Base-by-base conservation (phyloP, 495 filamentous ascomycete species). In the Daldinia caldariorum region DNA sequence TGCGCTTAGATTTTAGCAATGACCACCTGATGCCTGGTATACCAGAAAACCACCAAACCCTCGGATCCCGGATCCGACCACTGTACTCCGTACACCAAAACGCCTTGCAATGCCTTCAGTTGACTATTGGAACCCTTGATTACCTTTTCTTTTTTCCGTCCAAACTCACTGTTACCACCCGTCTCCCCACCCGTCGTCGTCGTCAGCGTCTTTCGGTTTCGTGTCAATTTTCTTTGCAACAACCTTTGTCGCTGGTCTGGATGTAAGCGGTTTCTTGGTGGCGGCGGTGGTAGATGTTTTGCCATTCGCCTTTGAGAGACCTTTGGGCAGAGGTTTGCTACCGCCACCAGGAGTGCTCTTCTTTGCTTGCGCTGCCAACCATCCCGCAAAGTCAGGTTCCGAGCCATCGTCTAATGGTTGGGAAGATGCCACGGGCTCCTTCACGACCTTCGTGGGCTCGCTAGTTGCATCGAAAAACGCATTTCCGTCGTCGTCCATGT, bases 361-460 rank as follows among this genome's bases (percentile, higher is more conserved):
- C 70, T 90, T 81, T 18, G 89, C 86, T 78, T 97, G 93, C 14
- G 92, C 93, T 9, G 91, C 92, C 47, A 97, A 78, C 93, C 94
- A 97, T 5, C 92, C 93, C 18, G 93, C 94, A 79, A 97, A 97
- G 76, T 97, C 94, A 1, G 93, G 93, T 74, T 97, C 93, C 2
- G 89, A 90, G 34, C 89, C 89, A 73, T 96, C 92, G 66, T 94
- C 91, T 67, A 90, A 96, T 0, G 88, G 84, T 12, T 81, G 83
- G 2, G 83, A 75, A 0, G 82, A 67, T 9, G 78, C 73, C 4
- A 78, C 50, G 8, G 67, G 29, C 49, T 69, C 72, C 58, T 47
- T 65, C 16, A 79, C 51, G 26, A 70, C 69, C 1, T 70, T 55
- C 58, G 75, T 20, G 70, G 73, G 61, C 74, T 76, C 60, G 63